Base-by-base conservation (phyloP, 2,329 filamentous ascomycete species). In the Cladosporium austrohemisphaericum region DNA sequence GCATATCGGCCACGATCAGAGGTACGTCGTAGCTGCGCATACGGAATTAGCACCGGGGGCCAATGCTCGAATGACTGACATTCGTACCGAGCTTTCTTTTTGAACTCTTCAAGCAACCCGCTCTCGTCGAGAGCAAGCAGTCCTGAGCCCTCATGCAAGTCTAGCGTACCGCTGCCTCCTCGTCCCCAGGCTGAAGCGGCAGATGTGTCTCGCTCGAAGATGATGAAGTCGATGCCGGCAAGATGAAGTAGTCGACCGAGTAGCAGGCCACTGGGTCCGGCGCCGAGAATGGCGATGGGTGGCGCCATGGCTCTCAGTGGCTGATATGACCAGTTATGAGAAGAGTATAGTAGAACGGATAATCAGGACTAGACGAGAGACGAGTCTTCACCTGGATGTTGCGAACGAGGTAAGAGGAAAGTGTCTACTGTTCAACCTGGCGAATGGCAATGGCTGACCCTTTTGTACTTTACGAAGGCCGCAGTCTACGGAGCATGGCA, bases 261-360 rank as follows among this genome's bases (percentile, higher is more conserved):
- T 5, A 55, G 53, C 13, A 65, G 59, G 22, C 65, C 64, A 11
- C 52, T 52, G 16, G 64, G 64, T 5, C 64, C 64, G 10, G 60
- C 63, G 37, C 64, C 64, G 8, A 66, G 51, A 31, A 66, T 65
- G n/a, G 62, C 63, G 41, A 65, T 60, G 40, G 56, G 48, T 41
- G 56, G 55, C 26, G 43, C 28, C 49, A 55, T 53, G 11, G 22
- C 9, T 4, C n/a, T n/a, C n/a, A n/a, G n/a, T n/a, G n/a, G n/a
- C n/a, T n/a, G 8, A 9, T 19, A 6, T 5, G 23, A 13, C 5
- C 2, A 20, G 32, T 4, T 19, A 13, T 36, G 9, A 6, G 13
- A 13, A 8, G 11, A 11, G 25, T 6, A 6, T 28, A 28, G 25
- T 28, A 6, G 25, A 28, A 6, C 25, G 25, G 6, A 28, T 28